Evolutionary conservation across 176 grass and related monocot species (phyloP), one percentile per base, ranked within the genome.

Genomic region (Avena insularis): DNA sequence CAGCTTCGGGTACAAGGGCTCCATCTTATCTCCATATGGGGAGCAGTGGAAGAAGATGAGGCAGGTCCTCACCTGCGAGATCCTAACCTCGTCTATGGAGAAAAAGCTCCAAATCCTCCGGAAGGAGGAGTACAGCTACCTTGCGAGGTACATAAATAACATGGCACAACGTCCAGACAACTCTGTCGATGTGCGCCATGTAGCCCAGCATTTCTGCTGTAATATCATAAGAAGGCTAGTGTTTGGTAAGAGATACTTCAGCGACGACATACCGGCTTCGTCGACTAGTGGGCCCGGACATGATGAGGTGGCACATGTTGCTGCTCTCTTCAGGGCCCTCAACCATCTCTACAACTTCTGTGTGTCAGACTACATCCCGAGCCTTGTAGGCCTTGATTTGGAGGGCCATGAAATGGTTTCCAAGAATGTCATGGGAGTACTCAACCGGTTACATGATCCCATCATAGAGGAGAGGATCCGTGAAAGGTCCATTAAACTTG

Each of bases 271-370:
- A 16, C 23, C 79, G 1, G 35, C 79, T 74, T 27, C 55, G 10
- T 75, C n/a, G 2, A 58, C 23, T 0, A 82, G 31, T 5, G 82
- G 78, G 0, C 85, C 88, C 0, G 85, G 85, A 1, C 6, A 49
- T 2, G 78, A 93, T 9, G 91, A 93, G 84, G 64, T 60, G 69
- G 91, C 88, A 33, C 89, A 94, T 20, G 70, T 91, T 3, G 83
- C 77, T 4, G 79, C 83, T 4, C 56, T 82, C 0, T 91, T 94
- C 49, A 46, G 16, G 0, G 29, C 80, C 16, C 82, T 91, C 8
- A 73, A 49, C 19, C 49, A 33, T 17, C 1, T 94, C 9, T 88
- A 88, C 48, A 62, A 40, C 46, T 91, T 94, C 2, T 87, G 83
- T 12, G 63, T 89, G 16, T 91, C 89, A 0, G 92, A 94, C 27